phyloP scores from a whole-genome alignment of 257 asterid species.

The Salvia miltiorrhiza region DNA sequence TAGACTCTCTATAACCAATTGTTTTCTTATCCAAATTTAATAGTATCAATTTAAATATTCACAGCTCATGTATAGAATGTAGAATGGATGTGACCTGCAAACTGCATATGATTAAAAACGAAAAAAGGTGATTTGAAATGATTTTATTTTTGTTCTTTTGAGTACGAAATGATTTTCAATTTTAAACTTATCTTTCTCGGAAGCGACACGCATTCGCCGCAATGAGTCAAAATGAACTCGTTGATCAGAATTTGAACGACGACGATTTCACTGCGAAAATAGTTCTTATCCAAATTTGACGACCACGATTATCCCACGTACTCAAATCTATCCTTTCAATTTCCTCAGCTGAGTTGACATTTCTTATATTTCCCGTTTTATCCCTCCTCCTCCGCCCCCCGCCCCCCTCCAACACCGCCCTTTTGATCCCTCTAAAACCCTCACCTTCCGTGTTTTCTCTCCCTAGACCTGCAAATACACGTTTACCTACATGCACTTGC shows the following conservation, averaged over 20 bases:
- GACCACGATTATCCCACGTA: slow-evolving; percentile 40
- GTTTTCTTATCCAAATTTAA: too few species aligned
- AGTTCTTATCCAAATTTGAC: slow-evolving; percentile 53
- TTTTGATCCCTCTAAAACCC: slow-evolving; percentile 23
- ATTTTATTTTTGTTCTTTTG: too few species aligned
- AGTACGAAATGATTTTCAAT: too few species aligned
- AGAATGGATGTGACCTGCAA: too few species aligned
- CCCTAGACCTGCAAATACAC: slow-evolving; percentile 8
- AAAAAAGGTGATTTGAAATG: too few species aligned
- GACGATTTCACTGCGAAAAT: slow-evolving; percentile 8
- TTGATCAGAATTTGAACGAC: slow-evolving; percentile 14
- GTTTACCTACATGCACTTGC: background rate
- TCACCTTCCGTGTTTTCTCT: background rate
- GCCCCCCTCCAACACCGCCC: slow-evolving; percentile 8
- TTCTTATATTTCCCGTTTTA: slow-evolving; percentile 13
- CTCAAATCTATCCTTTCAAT: slow-evolving; percentile 34
- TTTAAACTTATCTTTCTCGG: background rate
- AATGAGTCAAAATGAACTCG: slow-evolving; percentile 19
- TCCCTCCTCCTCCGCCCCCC: slow-evolving; percentile 19
- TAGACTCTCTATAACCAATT: too few species aligned
- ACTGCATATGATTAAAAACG: too few species aligned
- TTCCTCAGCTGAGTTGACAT: slow-evolving; percentile 13
- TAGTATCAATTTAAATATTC: too few species aligned
- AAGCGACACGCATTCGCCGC: slow-evolving; percentile 24
- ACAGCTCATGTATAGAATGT: too few species aligned